Evolutionary conservation across 192 early-diverging fungal species (phyloP), one percentile per base, ranked within the genome.

Genomic region (Coemansia umbellata): DNA sequence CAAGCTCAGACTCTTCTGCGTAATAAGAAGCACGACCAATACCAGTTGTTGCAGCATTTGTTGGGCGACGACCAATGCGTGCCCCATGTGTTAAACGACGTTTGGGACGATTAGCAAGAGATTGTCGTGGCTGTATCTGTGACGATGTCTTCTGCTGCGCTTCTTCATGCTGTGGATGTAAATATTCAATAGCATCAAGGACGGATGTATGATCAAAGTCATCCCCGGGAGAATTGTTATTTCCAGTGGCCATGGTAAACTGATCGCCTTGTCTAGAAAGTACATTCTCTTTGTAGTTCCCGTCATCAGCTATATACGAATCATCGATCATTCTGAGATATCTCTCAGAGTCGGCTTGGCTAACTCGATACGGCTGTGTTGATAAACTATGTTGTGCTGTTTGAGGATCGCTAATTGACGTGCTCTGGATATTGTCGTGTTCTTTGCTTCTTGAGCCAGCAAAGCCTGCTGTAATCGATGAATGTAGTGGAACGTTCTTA

Each of bases 21-120:
- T 65, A 72, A 58, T 72, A 72, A 33, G 69, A 72, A 7, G 42
- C 36, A 19, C 68, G 56, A 14, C 68, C 68, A 17, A 33, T 28
- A 4, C 53, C 53, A 15, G 27, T 21, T 10, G 43, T 24, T 21
- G 42, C 37, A 13, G 45, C 31, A 19, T 40, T 55, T 15, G 32
- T 31, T 11, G 60, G 67, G 28, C 60, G 60, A 22, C 67, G 60
- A 24, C 59, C 60, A 26, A 40, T 14, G 4, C 67, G 60, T 9
- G 55, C 37, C 17, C 60, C 55, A n/a, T 53, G 53, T 14, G 60
- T 70, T 27, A 61, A 55, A 23, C 55, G 48, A 19, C 67, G 60
- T 35, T 37, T 43, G 10, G 51, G 22, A 0, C 60, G 59, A 4
- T 7, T 40, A 21, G 19, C 23, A 2, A 26, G 14, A 28, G 43